Percentiles rank a stretch among this genome's conserved stretches.
phyloP scores from a whole-genome alignment of 179 eudicot genomes.

The Spergularia azorica region DNA sequence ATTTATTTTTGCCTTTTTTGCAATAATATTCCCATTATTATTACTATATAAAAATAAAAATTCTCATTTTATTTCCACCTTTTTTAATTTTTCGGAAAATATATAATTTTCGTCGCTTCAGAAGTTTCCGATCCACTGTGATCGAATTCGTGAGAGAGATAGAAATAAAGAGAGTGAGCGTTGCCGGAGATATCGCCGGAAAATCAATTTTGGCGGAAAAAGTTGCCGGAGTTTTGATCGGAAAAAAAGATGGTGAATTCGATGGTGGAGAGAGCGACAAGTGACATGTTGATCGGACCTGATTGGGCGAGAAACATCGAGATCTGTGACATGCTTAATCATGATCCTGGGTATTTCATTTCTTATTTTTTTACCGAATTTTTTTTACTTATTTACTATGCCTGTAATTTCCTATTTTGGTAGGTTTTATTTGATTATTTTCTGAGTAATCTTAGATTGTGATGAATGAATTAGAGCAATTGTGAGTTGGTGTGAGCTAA shows the following conservation, averaged over 20 bases:
- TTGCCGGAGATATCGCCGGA: background rate
- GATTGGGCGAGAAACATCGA: conserved; percentile 95
- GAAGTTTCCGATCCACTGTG: conserved; percentile 10
- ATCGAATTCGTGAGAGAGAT: background rate
- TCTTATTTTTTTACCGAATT: conserved; percentile 1
- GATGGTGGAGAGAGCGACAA: conserved; percentile 86
- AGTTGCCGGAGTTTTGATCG: too few species aligned
- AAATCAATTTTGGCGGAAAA: too few species aligned
- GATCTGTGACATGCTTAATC: conserved; percentile 93
- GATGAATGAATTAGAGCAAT: background rate
- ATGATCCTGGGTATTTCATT: conserved; percentile 61
- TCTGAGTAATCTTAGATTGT: background rate
- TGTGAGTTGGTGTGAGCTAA: background rate
- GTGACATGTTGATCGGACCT: conserved; percentile 82
- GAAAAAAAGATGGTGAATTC: conserved; percentile 63
- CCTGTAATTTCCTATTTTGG: conserved; percentile 9
- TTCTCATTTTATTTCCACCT: background rate
- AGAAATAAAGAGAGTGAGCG: background rate
- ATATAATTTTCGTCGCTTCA: too few species aligned
- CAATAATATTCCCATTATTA: background rate
- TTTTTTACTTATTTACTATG: background rate
- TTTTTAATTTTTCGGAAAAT: background rate
- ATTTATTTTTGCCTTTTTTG: background rate
- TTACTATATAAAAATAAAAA: too few species aligned
- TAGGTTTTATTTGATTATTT: background rate